Evolutionary conservation across 2,329 filamentous ascomycete species (phyloP).

Genomic region (Monilinia polystroma): DNA sequence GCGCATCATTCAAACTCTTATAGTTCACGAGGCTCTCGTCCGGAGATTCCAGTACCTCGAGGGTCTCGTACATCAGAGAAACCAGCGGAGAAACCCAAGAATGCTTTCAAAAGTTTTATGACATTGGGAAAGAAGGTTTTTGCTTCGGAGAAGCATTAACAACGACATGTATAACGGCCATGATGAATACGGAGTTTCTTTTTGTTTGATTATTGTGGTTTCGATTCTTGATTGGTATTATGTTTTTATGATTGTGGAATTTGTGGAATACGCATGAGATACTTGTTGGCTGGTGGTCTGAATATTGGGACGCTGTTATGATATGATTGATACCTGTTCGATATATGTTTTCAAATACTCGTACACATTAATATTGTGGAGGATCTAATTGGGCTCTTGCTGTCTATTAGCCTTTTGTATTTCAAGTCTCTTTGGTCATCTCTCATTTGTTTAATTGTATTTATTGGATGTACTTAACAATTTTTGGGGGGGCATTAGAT

Average conservation of each 20-base stretch:
- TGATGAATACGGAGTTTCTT: slow-evolving; percentile 7
- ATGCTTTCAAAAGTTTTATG: slow-evolving; percentile 20
- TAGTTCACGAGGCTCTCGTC: slow-evolving; percentile 16
- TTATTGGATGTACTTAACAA: slow-evolving; percentile 20
- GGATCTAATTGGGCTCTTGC: slow-evolving; percentile 13
- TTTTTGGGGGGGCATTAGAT: neutral
- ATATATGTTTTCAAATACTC: slow-evolving; percentile 11
- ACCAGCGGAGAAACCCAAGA: slow-evolving; percentile 21
- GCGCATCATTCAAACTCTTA: slow-evolving; percentile 8
- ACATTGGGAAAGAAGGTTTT: slow-evolving; percentile 24
- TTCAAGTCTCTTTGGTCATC: slow-evolving; percentile 6
- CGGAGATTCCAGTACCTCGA: slow-evolving; percentile 4
- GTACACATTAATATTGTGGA: neutral
- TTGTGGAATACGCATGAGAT: neutral
- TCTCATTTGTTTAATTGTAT: slow-evolving; percentile 5
- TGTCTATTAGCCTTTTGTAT: slow-evolving; percentile 17
- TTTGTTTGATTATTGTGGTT: slow-evolving; percentile 13
- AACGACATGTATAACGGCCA: slow-evolving; percentile 13
- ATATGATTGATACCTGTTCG: slow-evolving; percentile 9
- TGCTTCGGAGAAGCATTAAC: slow-evolving; percentile 16
- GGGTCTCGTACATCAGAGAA: slow-evolving; percentile 4
- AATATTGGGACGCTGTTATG: slow-evolving; percentile 14
- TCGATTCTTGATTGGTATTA: slow-evolving; percentile 21
- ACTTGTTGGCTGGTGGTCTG: slow-evolving; percentile 3
- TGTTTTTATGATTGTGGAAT: slow-evolving; percentile 19